Percentiles rank a stretch among this genome's conserved stretches.
These are phyloP conservation scores for Cyphellophora europaea DNA, from an alignment of 2,329 filamentous ascomycete genomes.

Conservation along the genomic window DNA sequence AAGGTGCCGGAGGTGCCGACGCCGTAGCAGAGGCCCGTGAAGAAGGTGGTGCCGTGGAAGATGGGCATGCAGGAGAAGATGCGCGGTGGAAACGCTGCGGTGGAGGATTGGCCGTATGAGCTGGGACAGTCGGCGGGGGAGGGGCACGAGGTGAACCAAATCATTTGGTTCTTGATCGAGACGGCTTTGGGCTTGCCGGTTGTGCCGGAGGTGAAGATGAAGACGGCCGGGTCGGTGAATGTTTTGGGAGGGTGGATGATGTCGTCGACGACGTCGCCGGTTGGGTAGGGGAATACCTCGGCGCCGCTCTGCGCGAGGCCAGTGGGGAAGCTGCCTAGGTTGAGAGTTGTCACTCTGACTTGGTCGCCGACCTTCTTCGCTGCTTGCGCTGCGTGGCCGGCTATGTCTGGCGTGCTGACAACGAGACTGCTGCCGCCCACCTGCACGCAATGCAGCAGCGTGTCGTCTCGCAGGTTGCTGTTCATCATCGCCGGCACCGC, in stretches of 20 bases:
- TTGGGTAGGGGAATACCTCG: conserved; percentile 21
- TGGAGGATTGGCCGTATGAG: background rate
- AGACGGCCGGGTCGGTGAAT: conserved; percentile 25
- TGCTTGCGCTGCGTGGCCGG: conserved; percentile 17
- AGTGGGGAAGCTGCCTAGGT: conserved; percentile 10
- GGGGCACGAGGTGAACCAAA: conserved; percentile 23
- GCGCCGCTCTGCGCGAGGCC: background rate
- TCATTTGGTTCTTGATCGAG: conserved; percentile 22
- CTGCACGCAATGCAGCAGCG: conserved; percentile 35
- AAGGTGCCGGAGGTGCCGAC: conserved; percentile 32
- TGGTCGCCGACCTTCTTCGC: conserved; percentile 16
- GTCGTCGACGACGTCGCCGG: conserved; percentile 11
- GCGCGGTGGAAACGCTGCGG: conserved; percentile 25
- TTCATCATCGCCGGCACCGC: conserved; percentile 38
- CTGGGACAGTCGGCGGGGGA: conserved; percentile 24
- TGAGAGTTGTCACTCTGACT: conserved; percentile 11
- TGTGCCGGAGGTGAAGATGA: conserved; percentile 42
- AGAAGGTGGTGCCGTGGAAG: conserved; percentile 41
- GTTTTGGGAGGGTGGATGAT: conserved; percentile 15
- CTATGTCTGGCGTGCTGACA: conserved; percentile 36
- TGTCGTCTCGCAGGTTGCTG: conserved; percentile 37
- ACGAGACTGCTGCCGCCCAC: conserved; percentile 32
- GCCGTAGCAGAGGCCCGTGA: conserved; percentile 32
- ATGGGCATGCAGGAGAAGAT: conserved; percentile 39
- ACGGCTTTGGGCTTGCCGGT: conserved; percentile 21